phyloP scores from a whole-genome alignment of 768 basidiomycete species.

The Lentinula edodes region DNA sequence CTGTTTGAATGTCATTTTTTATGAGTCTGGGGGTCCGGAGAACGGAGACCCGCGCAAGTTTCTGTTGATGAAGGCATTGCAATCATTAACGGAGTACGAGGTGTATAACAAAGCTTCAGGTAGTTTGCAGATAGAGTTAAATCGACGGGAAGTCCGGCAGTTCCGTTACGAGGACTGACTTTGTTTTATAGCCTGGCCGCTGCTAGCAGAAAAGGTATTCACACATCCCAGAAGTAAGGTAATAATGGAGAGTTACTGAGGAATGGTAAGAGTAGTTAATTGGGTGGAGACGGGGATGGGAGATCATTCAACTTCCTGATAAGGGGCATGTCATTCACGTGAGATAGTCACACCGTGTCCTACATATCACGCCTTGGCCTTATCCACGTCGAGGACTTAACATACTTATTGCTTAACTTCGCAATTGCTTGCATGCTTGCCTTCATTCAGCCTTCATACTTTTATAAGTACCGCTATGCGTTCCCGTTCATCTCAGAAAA shows the following conservation, averaged over 20 bases:
- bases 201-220: neutral
- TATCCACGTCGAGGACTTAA: too few species aligned
- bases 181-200: too few species aligned
- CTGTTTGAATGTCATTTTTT: neutral
- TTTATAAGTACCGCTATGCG: neutral
- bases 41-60: neutral
- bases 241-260: too few species aligned
- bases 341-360: too few species aligned
- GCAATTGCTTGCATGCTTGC: neutral
- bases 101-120: too few species aligned
- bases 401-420: neutral
- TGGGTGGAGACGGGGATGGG: too few species aligned
- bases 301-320: too few species aligned
- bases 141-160: neutral
- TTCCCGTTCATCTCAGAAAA: neutral
- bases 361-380: too few species aligned
- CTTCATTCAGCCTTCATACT: neutral
- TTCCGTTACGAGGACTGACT: neutral
- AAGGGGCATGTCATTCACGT: too few species aligned
- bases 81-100: neutral
- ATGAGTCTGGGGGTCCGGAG: neutral
- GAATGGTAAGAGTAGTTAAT: too few species aligned
- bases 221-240: neutral
- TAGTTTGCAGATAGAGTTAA: neutral
- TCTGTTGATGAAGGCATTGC: neutral